A percentile compares a stretch with the other conserved stretches of the same genome.
These are phyloP conservation scores for Lipomyces lipofer DNA, from an alignment of 805 yeast genomes.

Conservation along the genomic window DNA sequence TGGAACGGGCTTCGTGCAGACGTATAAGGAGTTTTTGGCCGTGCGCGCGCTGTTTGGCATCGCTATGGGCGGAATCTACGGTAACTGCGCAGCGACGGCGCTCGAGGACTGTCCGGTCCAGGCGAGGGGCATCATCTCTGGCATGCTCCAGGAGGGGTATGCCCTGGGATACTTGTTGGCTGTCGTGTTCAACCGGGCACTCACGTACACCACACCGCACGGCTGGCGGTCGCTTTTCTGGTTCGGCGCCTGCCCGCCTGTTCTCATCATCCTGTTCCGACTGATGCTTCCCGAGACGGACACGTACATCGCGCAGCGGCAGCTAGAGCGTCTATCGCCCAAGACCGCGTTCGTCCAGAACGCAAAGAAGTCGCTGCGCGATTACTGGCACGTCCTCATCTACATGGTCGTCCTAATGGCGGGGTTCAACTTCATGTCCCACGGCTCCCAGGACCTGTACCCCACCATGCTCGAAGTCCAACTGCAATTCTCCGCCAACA, in stretches of 20 bases:
- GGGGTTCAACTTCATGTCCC: slow-evolving; percentile 70
- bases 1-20: slow-evolving; percentile 65
- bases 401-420: slow-evolving; percentile 64
- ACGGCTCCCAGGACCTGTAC: slow-evolving; percentile 72
- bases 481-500: slow-evolving; percentile 47
- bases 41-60: slow-evolving; percentile 67
- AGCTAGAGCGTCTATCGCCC: slow-evolving; percentile 7
- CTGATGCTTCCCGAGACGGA: slow-evolving; percentile 60
- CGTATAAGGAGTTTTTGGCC: slow-evolving; percentile 58
- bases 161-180: slow-evolving; percentile 69
- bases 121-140: slow-evolving; percentile 64
- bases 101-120: slow-evolving; percentile 62
- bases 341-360: slow-evolving; percentile 16
- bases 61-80: slow-evolving; percentile 72
- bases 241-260: slow-evolving; percentile 71
- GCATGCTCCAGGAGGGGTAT: slow-evolving; percentile 79
- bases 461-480: slow-evolving; percentile 64
- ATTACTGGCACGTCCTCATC: slow-evolving; percentile 61
- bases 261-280: slow-evolving; percentile 60
- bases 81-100: slow-evolving; percentile 65
- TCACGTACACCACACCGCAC: slow-evolving; percentile 46
- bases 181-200: slow-evolving; percentile 64
- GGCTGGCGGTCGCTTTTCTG: slow-evolving; percentile 74
- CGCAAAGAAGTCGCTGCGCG: slow-evolving; percentile 44
- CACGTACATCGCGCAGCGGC: slow-evolving; percentile 20